Evolutionary conservation across 805 yeast genomes (phyloP), one percentile per base, ranked within the genome.

Genomic region (Candida khao-thaluensis): DNA sequence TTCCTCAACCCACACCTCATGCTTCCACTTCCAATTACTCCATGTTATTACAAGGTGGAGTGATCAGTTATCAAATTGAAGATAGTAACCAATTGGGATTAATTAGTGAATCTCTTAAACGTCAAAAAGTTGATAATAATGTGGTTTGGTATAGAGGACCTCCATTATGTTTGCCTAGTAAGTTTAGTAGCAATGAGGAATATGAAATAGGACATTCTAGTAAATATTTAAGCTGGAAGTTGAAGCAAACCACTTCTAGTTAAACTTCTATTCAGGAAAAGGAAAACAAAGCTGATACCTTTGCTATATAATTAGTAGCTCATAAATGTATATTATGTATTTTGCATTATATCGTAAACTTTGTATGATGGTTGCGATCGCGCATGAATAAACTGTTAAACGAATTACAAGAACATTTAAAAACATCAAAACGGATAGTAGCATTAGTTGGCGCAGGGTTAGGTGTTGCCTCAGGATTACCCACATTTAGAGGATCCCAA

Each of bases 371-470:
- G 7, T 11, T 7, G 15, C 6, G 28, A 7, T 25, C 22, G 28
- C 26, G 16, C 17, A 32, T 42, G 45, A 46, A 46, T 18, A 43
- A 41, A 31, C 43, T 35, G 42, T 4, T 64, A 31, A 35, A 32
- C 4, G 70, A 69, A 49, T 81, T 82, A 55, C 87, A 79, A 34
- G 69, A 66, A 6, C 70, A 73, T 43, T 60, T 78, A 10, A 48
- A 58, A 17, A 55, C 59, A 17, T 71, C 79, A 35, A 65, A 64
- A 40, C 71, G 73, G 26, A 71, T 81, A 10, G 63, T 82, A 12
- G 85, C 84, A 3, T 64, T 83, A 4, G 85, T 83, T 2, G 96
- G 96, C 1, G 90, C 95, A 2, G 96, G 96, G 0, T 69, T 88
- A 9, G 81, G 90, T 3, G 89, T 79, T 0, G 66, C 83, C 1